Conservation (phyloP, 2,329 filamentous ascomycete genomes). For the Mycosphaerella sp. region DNA sequence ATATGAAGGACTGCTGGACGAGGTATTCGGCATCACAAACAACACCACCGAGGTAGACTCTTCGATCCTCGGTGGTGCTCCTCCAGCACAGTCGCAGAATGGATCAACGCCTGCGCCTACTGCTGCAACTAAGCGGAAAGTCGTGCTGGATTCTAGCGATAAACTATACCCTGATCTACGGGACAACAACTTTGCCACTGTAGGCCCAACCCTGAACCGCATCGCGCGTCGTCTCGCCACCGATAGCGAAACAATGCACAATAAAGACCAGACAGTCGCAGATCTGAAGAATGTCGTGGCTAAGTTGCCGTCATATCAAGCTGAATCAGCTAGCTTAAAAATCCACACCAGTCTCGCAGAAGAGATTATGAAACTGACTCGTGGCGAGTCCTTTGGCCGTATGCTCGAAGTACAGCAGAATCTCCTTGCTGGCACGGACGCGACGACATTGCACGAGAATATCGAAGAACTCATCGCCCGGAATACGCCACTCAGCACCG, state of each 20-base stretch:
- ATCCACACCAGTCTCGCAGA: conserved; percentile 88
- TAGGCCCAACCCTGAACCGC: conserved; percentile 82
- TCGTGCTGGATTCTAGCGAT: conserved; percentile 83
- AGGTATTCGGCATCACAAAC: conserved; percentile 83
- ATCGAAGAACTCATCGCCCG: conserved; percentile 94
- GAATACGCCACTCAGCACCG: conserved; percentile 70
- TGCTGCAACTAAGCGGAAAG: conserved; percentile 69
- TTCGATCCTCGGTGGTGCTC: conserved; percentile 72
- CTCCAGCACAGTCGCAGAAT: conserved; percentile 47
- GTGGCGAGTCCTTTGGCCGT: conserved; percentile 81
- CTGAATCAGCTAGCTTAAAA: conserved; percentile 87
- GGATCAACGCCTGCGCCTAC: conserved; percentile 40
- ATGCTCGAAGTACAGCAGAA: conserved; percentile 93
- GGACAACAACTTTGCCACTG: conserved; percentile 91
- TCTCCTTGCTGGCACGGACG: conserved; percentile 81
- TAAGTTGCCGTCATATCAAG: conserved; percentile 84
- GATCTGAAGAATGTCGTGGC: conserved; percentile 94
- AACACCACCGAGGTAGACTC: conserved; percentile 92
- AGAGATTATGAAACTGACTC: conserved; percentile 89
- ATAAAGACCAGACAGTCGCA: conserved; percentile 73
- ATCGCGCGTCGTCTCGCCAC: conserved; percentile 78
- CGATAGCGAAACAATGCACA: conserved; percentile 81
- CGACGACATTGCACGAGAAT: conserved; percentile 78
- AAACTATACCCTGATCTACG: conserved; percentile 81
- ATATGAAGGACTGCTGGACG: conserved; percentile 93